These are phyloP conservation scores for Kwoniella mangroviensis DNA, from an alignment of 768 basidiomycete genomes.

Conservation along the genomic window DNA sequence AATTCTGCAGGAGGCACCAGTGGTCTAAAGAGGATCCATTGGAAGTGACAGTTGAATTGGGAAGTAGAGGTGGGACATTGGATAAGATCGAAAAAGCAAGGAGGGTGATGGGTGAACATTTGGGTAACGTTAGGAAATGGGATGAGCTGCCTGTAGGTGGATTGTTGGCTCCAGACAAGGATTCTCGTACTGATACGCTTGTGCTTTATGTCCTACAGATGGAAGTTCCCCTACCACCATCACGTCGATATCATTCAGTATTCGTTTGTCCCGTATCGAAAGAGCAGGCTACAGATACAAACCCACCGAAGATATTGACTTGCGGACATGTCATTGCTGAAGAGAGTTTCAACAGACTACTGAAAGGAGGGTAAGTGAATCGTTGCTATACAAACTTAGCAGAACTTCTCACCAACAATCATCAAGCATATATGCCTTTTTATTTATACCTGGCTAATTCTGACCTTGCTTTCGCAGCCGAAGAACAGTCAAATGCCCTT, in stretches of 20 bases:
- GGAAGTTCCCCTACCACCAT: conserved; percentile 83
- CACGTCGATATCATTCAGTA: conserved; percentile 92
- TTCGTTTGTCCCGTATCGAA: conserved; percentile 98
- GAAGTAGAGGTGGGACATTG: conserved; percentile 80
- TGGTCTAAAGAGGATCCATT: conserved; percentile 89
- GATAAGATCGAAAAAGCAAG: conserved; percentile 92
- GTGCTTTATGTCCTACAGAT: conserved; percentile 64
- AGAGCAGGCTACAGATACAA: conserved; percentile 88
- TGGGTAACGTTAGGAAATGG: conserved; percentile 88
- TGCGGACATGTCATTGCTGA: conserved; percentile 95
- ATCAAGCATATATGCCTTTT: no score
- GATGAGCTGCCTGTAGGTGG: conserved; percentile 81
- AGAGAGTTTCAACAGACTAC: conserved; percentile 86
- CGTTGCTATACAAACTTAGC: neutral
- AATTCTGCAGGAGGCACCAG: conserved; percentile 83
- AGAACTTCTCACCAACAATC: no score
- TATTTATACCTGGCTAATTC: neutral
- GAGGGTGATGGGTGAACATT: conserved; percentile 87
- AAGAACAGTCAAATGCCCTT: conserved; percentile 82
- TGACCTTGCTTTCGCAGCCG: conserved; percentile 62
- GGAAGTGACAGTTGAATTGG: conserved; percentile 87
- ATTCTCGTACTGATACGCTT: neutral
- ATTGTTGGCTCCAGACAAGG: neutral
- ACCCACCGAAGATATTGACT: conserved; percentile 96
- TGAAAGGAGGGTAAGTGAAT: conserved; percentile 78